Conservation (phyloP, 2,329 filamentous ascomycete species). For the Xylaria sp. region DNA sequence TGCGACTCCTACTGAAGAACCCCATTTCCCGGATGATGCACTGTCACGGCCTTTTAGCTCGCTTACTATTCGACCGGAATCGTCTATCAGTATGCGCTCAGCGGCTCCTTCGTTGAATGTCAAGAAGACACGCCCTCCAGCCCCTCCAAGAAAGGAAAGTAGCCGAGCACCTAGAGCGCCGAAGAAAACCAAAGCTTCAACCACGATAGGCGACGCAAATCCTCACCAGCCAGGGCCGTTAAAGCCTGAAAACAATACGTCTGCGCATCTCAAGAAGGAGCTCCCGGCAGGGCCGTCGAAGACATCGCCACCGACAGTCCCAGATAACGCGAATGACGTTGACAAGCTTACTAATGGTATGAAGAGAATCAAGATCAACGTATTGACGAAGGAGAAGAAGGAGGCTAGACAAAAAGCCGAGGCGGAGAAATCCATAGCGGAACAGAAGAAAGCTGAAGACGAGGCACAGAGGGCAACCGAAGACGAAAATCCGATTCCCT, state of each 20-base stretch:
- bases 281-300: slow-evolving; percentile 1
- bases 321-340: slow-evolving; percentile 45
- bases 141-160: slow-evolving; percentile 49
- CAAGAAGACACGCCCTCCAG: slow-evolving; percentile 62
- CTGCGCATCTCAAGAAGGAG: slow-evolving; percentile 2
- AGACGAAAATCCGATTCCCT: neutral
- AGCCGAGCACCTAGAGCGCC: slow-evolving; percentile 36
- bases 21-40: slow-evolving; percentile 8
- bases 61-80: slow-evolving; percentile 45
- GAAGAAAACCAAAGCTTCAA: slow-evolving; percentile 41
- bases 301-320: slow-evolving; percentile 1
- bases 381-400: slow-evolving; percentile 61
- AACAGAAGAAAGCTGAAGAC: slow-evolving; percentile 4
- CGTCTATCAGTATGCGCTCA: slow-evolving; percentile 46
- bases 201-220: slow-evolving; percentile 14
- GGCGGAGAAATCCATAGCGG: slow-evolving; percentile 20
- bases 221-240: slow-evolving; percentile 7
- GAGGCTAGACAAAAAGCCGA: slow-evolving; percentile 51
- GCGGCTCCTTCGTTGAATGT: slow-evolving; percentile 47
- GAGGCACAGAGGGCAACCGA: neutral
- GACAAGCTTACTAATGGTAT: slow-evolving; percentile 60
- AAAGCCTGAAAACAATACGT: slow-evolving; percentile 4
- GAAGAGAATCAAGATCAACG: slow-evolving; percentile 65
- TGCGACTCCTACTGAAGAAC: slow-evolving; percentile 33
- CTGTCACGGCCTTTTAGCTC: slow-evolving; percentile 44